phyloP scores from a whole-genome alignment of 1,139 yeast species.

The Pichia sp. region DNA sequence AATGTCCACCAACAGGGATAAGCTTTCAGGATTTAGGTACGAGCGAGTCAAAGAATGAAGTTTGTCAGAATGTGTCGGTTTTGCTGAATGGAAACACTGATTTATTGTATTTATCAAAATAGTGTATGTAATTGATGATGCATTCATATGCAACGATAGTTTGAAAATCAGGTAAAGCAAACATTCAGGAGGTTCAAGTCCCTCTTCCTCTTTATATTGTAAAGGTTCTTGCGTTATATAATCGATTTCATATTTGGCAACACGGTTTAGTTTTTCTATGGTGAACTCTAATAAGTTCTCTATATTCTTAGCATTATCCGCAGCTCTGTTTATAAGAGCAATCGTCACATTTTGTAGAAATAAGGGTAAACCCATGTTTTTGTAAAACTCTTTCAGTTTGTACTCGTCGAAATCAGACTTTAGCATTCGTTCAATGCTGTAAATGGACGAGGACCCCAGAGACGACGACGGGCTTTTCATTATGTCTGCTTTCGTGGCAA shows the following conservation, averaged over 20 bases:
- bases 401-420: neutral
- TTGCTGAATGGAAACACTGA: neutral
- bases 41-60: neutral
- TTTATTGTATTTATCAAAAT: conserved; percentile 3
- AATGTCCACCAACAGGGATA: conserved; percentile 7
- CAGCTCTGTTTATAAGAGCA: neutral
- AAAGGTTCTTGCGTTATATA: neutral
- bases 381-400: neutral
- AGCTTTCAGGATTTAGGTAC: neutral
- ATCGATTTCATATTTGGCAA: neutral
- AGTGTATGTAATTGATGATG: neutral
- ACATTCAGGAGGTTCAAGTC: neutral
- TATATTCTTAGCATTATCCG: neutral
- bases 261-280: neutral
- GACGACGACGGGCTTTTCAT: neutral
- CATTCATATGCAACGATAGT: conserved; percentile 1
- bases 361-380: conserved; percentile 1
- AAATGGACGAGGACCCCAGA: conserved; percentile 1
- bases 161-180: neutral
- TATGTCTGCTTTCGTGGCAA: neutral
- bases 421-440: neutral
- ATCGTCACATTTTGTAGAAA: conserved; percentile 7
- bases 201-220: neutral
- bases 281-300: conserved; percentile 1
- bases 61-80: neutral